Percentiles rank a stretch among this genome's conserved stretches.
phyloP scores from a whole-genome alignment of 164 flowering plant species.

The Protea cynaroides region DNA sequence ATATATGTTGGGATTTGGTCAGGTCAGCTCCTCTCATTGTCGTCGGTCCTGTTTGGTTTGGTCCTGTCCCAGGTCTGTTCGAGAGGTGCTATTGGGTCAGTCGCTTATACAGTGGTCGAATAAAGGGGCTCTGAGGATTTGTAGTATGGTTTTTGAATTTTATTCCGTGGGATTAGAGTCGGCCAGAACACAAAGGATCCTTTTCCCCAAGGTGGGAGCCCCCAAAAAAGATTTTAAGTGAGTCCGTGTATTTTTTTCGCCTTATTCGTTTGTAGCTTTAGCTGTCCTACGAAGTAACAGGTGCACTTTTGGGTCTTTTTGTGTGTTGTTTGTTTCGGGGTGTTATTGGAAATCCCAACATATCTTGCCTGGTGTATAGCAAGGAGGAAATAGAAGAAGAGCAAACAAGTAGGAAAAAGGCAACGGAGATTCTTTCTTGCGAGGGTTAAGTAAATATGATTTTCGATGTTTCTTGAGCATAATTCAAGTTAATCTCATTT shows the following conservation, averaged over 20 bases:
- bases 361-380: slow-evolving; percentile 6
- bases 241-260: neutral
- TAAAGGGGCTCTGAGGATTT: neutral
- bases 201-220: neutral
- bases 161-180: neutral
- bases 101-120: neutral
- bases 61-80: slow-evolving; percentile 2
- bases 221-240: neutral
- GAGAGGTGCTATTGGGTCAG: neutral
- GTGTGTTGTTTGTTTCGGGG: neutral
- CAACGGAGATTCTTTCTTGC: too few relatives aligned
- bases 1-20: slow-evolving; percentile 1
- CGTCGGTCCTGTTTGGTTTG: slow-evolving; percentile 5
- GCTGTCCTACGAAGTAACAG: neutral
- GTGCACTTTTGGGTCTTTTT: neutral
- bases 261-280: neutral
- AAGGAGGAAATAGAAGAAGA: neutral
- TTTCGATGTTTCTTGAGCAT: too few relatives aligned
- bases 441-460: too few relatives aligned
- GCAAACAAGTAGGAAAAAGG: too few relatives aligned
- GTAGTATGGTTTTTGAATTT: neutral
- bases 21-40: neutral
- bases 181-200: neutral
- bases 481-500: too few relatives aligned
- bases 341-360: neutral